Evolutionary conservation across 768 basidiomycete species (phyloP), one percentile per base, ranked within the genome.

Genomic region (Leccinum ochraceum): DNA sequence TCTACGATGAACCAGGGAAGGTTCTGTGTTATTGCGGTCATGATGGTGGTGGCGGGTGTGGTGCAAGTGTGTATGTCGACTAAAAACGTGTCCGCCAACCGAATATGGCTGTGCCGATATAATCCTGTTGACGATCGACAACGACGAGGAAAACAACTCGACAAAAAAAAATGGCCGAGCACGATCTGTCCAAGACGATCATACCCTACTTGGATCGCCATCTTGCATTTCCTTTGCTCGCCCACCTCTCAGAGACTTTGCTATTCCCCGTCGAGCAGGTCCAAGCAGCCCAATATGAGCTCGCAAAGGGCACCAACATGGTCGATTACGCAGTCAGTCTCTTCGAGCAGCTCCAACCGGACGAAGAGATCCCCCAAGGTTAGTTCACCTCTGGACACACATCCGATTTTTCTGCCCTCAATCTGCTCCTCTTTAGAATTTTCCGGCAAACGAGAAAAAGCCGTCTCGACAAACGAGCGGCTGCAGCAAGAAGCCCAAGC

Each of bases 291-390:
- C 96, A 98, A 78, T 96, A 97, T 89, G 95, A 98, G 70, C 88
- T 98, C 57, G 92, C 94, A 58, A 96, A 94, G 73, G 92, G 89
- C 63, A 99, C 97, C 51, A 98, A 99, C 76, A 98, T 98, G 95
- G 89, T 96, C 60, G 95, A 96, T 75, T 99, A 96, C 69, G 88
- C 92, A 26, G 84, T 88, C 61, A 83, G 81, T 64, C 77, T 98
- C 67, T 94, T 93, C 69, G 78, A 88, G 67, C 86, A 92, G 77
- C 76, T 94, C 54, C 78, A 94, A 65, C 88, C 91, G 0, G 87
- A 87, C 53, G 76, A 90, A 55, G 80, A 86, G 66, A 77, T 87
- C 22, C 89, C 91, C 14, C 72, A 79, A 72, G 91, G 92, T 92
- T 67, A 53, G 81, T 75, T 17, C 16, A 48, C 1, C 7, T 42